phyloP scores from a whole-genome alignment of 2,329 filamentous ascomycete genomes.

The Coniosporium tulheliwenetii region DNA sequence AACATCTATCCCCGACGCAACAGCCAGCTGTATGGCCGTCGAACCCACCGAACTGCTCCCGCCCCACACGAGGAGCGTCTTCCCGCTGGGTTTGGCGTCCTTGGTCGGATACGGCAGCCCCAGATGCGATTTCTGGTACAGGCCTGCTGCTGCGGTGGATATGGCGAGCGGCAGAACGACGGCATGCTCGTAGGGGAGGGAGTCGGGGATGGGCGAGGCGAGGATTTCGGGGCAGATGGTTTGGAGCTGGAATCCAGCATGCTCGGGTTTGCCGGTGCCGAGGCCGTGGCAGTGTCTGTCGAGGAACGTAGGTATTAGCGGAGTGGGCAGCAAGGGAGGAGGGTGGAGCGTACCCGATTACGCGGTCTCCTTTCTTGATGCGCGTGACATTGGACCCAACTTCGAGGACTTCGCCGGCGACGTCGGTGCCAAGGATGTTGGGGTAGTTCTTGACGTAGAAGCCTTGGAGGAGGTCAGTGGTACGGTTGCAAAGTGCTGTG shows the following conservation, averaged over 20 bases:
- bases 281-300: constrained; percentile 5
- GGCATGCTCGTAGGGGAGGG: constrained; percentile 21
- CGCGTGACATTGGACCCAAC: constrained; percentile 16
- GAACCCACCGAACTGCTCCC: constrained; percentile 19
- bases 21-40: constrained; percentile 17
- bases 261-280: constrained; percentile 7
- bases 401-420: constrained; percentile 20
- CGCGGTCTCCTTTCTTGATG: constrained; percentile 20
- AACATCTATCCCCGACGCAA: constrained; percentile 17
- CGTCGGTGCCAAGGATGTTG: constrained; percentile 18
- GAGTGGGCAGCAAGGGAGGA: too few species aligned
- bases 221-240: constrained; percentile 13
- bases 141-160: constrained; percentile 25
- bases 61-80: constrained; percentile 23
- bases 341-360: constrained; percentile 11
- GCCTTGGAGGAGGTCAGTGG: constrained; percentile 4
- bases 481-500: constrained; percentile 2
- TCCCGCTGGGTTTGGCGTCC: constrained; percentile 13
- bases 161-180: constrained; percentile 28
- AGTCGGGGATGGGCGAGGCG: constrained; percentile 21
- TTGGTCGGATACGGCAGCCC: constrained; percentile 21
- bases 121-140: constrained; percentile 24
- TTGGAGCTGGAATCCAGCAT: constrained; percentile 19
- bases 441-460: constrained; percentile 18
- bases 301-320: too few species aligned